Evolutionary conservation across 805 yeast genomes (phyloP), one percentile per base, ranked within the genome.

Genomic region (Myxozyma mucilagina): DNA sequence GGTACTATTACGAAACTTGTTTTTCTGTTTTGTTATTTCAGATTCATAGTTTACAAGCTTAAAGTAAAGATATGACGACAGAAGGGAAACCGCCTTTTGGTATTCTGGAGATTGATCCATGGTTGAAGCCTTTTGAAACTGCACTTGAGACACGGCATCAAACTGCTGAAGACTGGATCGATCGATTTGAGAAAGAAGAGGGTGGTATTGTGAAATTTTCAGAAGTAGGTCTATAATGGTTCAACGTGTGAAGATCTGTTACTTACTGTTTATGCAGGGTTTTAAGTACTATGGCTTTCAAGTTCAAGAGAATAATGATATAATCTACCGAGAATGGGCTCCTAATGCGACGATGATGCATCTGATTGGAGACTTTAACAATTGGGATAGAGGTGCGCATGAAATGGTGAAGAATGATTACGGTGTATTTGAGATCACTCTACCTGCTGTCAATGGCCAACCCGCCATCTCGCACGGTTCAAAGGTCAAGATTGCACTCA

Each of bases 281-380:
- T 93, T 90, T 73, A 79, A 85, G 69, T 71, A 74, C 20, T 89
- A 85, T 75, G 99, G 99, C 0, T 76, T 94, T 63, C 91, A 89
- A 68, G 85, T 86, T 11, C 70, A 70, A 13, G 57, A 59, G 1
- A 81, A 82, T 56, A 82, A 84, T 63, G 79, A 82, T 6, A 82
- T 92, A 53, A 73, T 75, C 1, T 87, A 87, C 70, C 79, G 83
- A 31, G 96, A 93, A 74, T 93, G 97, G 85, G 91, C 96, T 1
- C 99, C 98, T 5, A 87, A 90, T 70, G 98, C 97, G 1, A 70
- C 69, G 3, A 77, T 72, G 49, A 97, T 94, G 1, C 81, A 84
- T 56, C 73, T 93, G n/a, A 87, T 89, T 59, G 99, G 99, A 14
- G 98, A 93, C 54, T 93, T 94, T 80, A 93, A 93, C 74, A 71